Evolutionary conservation across 2,329 filamentous ascomycete genomes (phyloP).

Genomic region (Epichloe coenophiala): DNA sequence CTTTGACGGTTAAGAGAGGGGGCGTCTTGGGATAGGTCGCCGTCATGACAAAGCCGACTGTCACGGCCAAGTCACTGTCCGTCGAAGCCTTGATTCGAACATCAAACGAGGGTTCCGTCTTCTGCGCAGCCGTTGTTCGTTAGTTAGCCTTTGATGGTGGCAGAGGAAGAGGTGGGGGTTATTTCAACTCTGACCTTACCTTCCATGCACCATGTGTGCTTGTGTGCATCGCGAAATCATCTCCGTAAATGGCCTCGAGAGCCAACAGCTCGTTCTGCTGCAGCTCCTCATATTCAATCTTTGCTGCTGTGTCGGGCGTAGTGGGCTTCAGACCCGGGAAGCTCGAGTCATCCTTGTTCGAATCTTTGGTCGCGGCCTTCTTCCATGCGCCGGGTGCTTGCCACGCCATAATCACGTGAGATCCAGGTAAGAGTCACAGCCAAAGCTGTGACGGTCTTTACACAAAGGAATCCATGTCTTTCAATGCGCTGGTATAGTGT

Average conservation of each 20-base stretch:
- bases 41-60: slow-evolving; percentile 67
- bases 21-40: slow-evolving; percentile 82
- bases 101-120: slow-evolving; percentile 72
- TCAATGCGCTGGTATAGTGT: not conserved
- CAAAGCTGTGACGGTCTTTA: slow-evolving; percentile 33
- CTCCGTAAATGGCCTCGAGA: slow-evolving; percentile 75
- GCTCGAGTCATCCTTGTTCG: slow-evolving; percentile 32
- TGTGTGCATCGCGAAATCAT: slow-evolving; percentile 69
- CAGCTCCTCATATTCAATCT: slow-evolving; percentile 62
- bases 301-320: slow-evolving; percentile 27
- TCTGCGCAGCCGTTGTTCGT: slow-evolving; percentile 28
- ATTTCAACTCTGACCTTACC: slow-evolving; percentile 30
- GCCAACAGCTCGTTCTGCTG: slow-evolving; percentile 82
- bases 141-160: slow-evolving; percentile 5
- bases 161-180: not conserved
- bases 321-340: slow-evolving; percentile 37
- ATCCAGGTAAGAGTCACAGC: slow-evolving; percentile 33
- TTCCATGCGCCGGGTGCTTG: slow-evolving; percentile 35
- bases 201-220: slow-evolving; percentile 71
- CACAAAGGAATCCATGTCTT: slow-evolving; percentile 31
- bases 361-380: slow-evolving; percentile 27
- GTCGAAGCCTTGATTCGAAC: slow-evolving; percentile 63
- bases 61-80: slow-evolving; percentile 57
- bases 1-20: slow-evolving; percentile 57
- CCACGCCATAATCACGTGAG: slow-evolving; percentile 36